A percentile compares a stretch with the other conserved stretches of the same genome.
Conservation (phyloP, 2,329 filamentous ascomycete genomes). For the Claviceps pusilla region DNA sequence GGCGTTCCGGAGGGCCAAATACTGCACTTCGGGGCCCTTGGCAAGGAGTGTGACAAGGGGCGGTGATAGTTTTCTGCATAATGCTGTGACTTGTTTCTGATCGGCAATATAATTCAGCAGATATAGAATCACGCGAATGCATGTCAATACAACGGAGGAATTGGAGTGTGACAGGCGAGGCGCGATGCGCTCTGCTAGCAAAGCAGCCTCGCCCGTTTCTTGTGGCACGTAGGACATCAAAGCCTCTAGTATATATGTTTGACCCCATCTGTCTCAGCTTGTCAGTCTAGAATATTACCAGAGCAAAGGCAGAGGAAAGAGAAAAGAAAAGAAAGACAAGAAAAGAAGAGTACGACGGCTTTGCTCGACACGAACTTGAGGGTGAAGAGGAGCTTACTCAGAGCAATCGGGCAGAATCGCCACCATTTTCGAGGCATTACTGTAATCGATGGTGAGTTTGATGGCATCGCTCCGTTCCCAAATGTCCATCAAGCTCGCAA, state of each 20-base stretch:
- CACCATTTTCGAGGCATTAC: slow-evolving; percentile 94
- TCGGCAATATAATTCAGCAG: slow-evolving; percentile 97
- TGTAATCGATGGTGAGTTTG: slow-evolving; percentile 94
- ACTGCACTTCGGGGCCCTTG: slow-evolving; percentile 97
- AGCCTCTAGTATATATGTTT: slow-evolving; percentile 95
- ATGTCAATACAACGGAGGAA: slow-evolving; percentile 88
- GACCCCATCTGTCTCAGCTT: slow-evolving; percentile 64
- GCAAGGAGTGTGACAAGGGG: slow-evolving; percentile 87
- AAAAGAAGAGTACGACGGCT: background rate
- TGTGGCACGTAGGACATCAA: slow-evolving; percentile 96
- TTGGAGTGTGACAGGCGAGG: slow-evolving; percentile 96
- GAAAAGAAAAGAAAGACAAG: background rate
- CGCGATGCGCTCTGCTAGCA: slow-evolving; percentile 84
- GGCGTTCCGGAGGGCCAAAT: slow-evolving; percentile 84
- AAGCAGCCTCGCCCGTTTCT: slow-evolving; percentile 70
- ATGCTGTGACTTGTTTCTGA: slow-evolving; percentile 68
- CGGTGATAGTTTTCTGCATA: slow-evolving; percentile 87
- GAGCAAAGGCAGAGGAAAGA: background rate
- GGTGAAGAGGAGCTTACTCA: slow-evolving; percentile 48
- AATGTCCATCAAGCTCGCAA: slow-evolving; percentile 88
- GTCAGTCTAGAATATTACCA: background rate
- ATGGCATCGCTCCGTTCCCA: slow-evolving; percentile 97
- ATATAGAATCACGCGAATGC: slow-evolving; percentile 90
- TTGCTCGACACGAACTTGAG: background rate
- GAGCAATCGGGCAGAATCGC: slow-evolving; percentile 93